Evolutionary conservation across 202 grass and related monocot species (phyloP), one percentile per base, ranked within the genome.

Genomic region (Cymbopogon flexuosus): DNA sequence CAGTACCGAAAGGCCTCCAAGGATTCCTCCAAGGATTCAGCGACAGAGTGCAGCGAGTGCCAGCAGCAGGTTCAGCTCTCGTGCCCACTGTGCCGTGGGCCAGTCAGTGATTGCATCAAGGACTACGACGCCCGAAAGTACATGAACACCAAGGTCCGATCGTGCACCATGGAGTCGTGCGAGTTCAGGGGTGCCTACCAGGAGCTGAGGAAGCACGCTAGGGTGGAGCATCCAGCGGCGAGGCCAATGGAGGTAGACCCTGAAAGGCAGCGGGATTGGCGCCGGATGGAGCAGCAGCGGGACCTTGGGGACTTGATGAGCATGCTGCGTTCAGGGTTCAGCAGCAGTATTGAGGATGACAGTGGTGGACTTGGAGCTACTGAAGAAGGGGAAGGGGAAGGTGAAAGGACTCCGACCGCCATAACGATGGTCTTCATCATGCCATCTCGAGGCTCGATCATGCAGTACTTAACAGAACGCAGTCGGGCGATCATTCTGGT

Each of bases 221-320:
- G 89, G 81, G 79, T 76, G 71, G 88, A 87, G 19, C 94, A 97
- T 59, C 94, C 94, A 8, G 45, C 71, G 13, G 79, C 37, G 14
- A 74, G 86, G 34, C 94, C 94, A 5, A 92, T 52, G 59, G 86
- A 94, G 82, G 91, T 94, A 73, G 94, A 97, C 21, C 91, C 94
- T 16, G 90, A 84, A 13, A 75, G 94, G 22, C 94, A 94, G 73
- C 84, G 35, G 19, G 78, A 94, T 10, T 97, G 94, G 94, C 84
- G 70, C 73, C 85, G 89, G 72, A 89, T 97, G 91, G 94, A 97
- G 75, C 88, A 89, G 72, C 91, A 92, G 62, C 90, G 91, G 33
- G 94, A 94, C 75, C 63, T 97, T 21, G 88, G 94, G 2, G 94
- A 97, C 59, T 37, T 97, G 81, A 64, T 97, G 78, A 97, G 91